Base-by-base conservation (phyloP, 176 grass and related monocot species). In the Zoysia japonica region DNA sequence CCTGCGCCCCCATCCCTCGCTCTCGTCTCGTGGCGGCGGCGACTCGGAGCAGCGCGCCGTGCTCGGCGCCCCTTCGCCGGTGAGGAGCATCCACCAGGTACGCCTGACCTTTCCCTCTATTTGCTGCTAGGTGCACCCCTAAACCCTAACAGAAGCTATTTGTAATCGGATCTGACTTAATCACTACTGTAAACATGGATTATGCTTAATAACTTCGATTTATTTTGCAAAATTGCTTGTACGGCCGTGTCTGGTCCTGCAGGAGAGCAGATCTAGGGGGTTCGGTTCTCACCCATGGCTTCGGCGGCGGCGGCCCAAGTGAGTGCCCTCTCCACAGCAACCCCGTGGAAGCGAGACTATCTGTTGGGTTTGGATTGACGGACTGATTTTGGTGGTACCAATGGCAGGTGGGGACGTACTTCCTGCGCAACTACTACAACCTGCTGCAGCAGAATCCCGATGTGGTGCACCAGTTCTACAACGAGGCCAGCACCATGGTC, bases 391-490 rank as follows among this genome's bases (percentile, higher is more conserved):
- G 41, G 54, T 48, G 20, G 52, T 45, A 70, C 45, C 49, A 47
- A 9, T 79, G 80, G 83, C 74, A 93, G 93, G 90, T 97, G 68
- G 93, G 93, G 4, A 89, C 88, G 0, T 97, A 93, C 86, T 97
- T 91, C 85, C 70, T 92, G 17, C 77, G 86, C 9, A 92, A 97
- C 84, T 97, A 97, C 86, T 97, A 91, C 55, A 85, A 97, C 47
- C 83, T 93, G 66, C 86, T 97, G 10, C 93, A 93, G 84, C 87
- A 88, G 65, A 88, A 68, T 6, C 93, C 93, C 0, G 77, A 91
- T 65, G 83, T 93, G 9, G 91, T 93, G 70, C 88, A 93, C 68
- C 93, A 97, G 86, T 97, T 97, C 78, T 97, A 97, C 88, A 97
- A 70, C 70, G 91, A 93, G 0, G 86, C 83, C 3, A 97, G 91